Conservation (phyloP, 441 rosid genomes). For the Breynia disticha region DNA sequence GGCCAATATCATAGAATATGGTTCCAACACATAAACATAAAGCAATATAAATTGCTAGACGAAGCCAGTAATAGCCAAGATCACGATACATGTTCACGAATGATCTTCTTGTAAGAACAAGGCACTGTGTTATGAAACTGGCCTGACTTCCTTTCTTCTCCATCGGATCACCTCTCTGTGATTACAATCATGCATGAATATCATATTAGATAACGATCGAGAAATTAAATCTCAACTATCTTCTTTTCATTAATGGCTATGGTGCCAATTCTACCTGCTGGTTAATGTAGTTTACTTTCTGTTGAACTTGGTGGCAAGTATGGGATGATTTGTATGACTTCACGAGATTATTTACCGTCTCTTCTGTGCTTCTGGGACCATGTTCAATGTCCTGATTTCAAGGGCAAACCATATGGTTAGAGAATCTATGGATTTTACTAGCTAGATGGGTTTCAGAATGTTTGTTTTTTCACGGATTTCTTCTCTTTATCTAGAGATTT, state of each 20-base stretch:
- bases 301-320: slow-evolving; percentile 19
- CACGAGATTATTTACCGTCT: slow-evolving; percentile 26
- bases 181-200: background rate
- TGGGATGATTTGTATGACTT: slow-evolving; percentile 30
- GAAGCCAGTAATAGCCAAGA: slow-evolving; percentile 55
- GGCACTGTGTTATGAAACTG: slow-evolving; percentile 34
- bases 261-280: slow-evolving; percentile 22
- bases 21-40: slow-evolving; percentile 33
- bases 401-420: background rate
- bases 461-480: too few relatives aligned
- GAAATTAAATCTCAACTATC: background rate
- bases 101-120: slow-evolving; percentile 37
- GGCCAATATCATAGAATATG: slow-evolving; percentile 30
- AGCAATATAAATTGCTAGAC: slow-evolving; percentile 34
- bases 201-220: background rate
- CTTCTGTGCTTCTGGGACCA: slow-evolving; percentile 25
- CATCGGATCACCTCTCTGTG: slow-evolving; percentile 15
- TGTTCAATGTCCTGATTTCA: slow-evolving; percentile 27
- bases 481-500: too few relatives aligned
- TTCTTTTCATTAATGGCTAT: too few relatives aligned
- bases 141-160: slow-evolving; percentile 26
- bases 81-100: slow-evolving; percentile 57
- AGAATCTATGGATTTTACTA: background rate
- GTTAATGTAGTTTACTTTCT: slow-evolving; percentile 15
- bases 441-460: background rate